These are phyloP conservation scores for Grifola frondosa DNA, from an alignment of 1,284 basidiomycete genomes.

Conservation along the genomic window DNA sequence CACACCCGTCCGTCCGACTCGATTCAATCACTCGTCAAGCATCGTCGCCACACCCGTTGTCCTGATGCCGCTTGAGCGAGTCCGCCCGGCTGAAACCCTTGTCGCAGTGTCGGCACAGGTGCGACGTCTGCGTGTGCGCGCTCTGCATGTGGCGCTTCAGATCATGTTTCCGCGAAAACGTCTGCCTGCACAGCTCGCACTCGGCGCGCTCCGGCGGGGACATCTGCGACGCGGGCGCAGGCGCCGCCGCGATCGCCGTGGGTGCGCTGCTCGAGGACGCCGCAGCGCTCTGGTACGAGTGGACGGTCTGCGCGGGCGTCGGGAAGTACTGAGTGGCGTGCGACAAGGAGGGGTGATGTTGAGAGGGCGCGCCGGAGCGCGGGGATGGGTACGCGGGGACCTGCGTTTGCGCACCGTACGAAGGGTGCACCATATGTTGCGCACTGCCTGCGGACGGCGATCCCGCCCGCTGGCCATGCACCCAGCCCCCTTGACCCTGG, in stretches of 20 bases:
- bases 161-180: slow-evolving; percentile 76
- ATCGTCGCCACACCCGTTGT: slow-evolving; percentile 52
- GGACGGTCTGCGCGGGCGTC: slow-evolving; percentile 25
- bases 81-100: slow-evolving; percentile 72
- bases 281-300: slow-evolving; percentile 16
- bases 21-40: no score
- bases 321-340: slow-evolving; percentile 23
- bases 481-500: slow-evolving; percentile 14
- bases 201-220: slow-evolving; percentile 48
- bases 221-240: slow-evolving; percentile 23
- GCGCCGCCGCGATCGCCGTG: slow-evolving; percentile 14
- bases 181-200: slow-evolving; percentile 71
- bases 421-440: no score
- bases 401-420: no score
- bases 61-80: slow-evolving; percentile 58
- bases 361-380: slow-evolving; percentile 5
- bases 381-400: slow-evolving; percentile 13
- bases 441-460: no score
- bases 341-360: slow-evolving; percentile 18
- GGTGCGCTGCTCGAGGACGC: slow-evolving; percentile 16
- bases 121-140: slow-evolving; percentile 64
- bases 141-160: slow-evolving; percentile 76
- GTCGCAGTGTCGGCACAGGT: slow-evolving; percentile 65
- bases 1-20: no score
- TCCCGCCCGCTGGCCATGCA: neutral